These are phyloP conservation scores for Aspergillus jensenii DNA, from an alignment of 2,329 filamentous ascomycete species.

Conservation along the genomic window DNA sequence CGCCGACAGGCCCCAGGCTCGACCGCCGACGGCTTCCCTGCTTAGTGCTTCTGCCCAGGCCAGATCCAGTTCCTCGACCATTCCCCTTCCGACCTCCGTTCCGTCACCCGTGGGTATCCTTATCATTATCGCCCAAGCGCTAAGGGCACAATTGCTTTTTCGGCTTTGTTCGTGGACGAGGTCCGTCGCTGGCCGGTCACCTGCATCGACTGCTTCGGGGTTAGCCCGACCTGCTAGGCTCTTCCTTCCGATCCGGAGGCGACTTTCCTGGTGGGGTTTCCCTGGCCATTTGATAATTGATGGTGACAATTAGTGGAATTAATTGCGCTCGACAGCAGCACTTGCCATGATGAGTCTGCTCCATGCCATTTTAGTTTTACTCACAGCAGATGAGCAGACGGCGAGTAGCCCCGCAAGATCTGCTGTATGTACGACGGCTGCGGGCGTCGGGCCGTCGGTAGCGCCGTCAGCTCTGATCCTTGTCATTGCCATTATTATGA, in stretches of 20 bases:
- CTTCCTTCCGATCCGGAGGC: not conserved
- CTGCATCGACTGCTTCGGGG: conserved; percentile 2
- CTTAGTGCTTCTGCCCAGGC: too few relatives aligned
- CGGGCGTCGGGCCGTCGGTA: conserved; percentile 27
- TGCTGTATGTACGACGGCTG: conserved; percentile 26
- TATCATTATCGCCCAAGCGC: too few relatives aligned
- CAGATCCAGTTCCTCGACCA: too few relatives aligned
- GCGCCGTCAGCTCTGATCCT: conserved; percentile 13
- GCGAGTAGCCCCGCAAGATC: conserved; percentile 22
- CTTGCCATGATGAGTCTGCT: too few relatives aligned
- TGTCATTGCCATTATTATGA: not conserved
- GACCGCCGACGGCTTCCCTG: too few relatives aligned
- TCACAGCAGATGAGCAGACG: too few relatives aligned
- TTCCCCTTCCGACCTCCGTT: not conserved
- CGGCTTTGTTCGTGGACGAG: not conserved
- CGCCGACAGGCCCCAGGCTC: too few relatives aligned
- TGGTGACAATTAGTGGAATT: not conserved
- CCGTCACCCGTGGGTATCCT: not conserved
- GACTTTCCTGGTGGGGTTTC: not conserved
- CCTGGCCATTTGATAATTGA: not conserved
- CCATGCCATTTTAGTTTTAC: too few relatives aligned
- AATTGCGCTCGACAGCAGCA: not conserved
- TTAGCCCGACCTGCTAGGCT: not conserved
- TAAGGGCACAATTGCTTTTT: not conserved
- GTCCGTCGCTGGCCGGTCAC: not conserved